Evolutionary conservation across 768 basidiomycete genomes (phyloP).

Genomic region (Gloeostereum incarnatum): DNA sequence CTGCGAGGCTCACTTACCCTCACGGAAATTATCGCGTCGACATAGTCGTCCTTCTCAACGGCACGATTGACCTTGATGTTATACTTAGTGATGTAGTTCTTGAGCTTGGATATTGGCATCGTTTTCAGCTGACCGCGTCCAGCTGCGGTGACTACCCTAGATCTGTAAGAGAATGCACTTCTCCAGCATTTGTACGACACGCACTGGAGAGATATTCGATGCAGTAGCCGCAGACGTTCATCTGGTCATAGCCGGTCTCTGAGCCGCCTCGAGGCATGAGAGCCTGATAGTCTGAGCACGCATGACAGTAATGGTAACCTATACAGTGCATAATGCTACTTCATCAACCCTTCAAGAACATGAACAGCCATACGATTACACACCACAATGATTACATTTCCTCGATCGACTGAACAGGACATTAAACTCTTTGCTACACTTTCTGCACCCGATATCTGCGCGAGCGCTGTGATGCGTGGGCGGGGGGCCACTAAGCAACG

Average conservation of each 20-base stretch:
- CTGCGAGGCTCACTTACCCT: constrained; percentile 30
- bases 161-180: constrained; percentile 1
- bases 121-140: constrained; percentile 46
- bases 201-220: constrained; percentile 60
- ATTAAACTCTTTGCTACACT: constrained; percentile 68
- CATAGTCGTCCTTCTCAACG: constrained; percentile 73
- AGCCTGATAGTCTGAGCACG: constrained; percentile 69
- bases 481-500: constrained; percentile 63
- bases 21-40: constrained; percentile 49
- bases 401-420: constrained; percentile 54
- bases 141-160: constrained; percentile 54
- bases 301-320: constrained; percentile 70
- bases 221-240: constrained; percentile 65
- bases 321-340: constrained; percentile 6
- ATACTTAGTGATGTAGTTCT: constrained; percentile 64
- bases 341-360: constrained; percentile 1
- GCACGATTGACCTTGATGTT: constrained; percentile 52
- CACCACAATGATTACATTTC: constrained; percentile 72
- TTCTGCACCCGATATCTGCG: constrained; percentile 40
- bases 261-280: constrained; percentile 57
- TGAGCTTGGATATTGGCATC: constrained; percentile 51
- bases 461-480: constrained; percentile 23
- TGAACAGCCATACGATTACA: constrained; percentile 12
- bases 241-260: constrained; percentile 52
- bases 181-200: no score